phyloP scores from a whole-genome alignment of 768 basidiomycete genomes.

The Harrya chromipes region DNA sequence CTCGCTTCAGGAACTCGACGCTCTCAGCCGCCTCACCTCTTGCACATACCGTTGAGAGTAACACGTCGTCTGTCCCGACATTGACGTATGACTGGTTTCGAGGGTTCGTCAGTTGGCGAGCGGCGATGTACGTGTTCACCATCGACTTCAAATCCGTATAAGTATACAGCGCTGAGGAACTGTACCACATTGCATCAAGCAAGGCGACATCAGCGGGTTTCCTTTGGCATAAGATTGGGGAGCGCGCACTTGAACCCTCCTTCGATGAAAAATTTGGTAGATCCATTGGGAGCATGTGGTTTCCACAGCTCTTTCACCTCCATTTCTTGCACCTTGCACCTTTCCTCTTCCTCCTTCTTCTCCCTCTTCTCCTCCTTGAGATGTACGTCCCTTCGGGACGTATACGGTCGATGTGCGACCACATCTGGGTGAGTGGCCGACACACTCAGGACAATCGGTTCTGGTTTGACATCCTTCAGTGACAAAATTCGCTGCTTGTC shows the following conservation, averaged over 20 bases:
- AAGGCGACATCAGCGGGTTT: neutral
- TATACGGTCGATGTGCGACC: conserved; percentile 45
- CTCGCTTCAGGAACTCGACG: conserved; percentile 61
- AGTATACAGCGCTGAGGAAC: conserved; percentile 53
- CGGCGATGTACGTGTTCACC: conserved; percentile 60
- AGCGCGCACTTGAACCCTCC: conserved; percentile 58
- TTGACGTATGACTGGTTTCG: conserved; percentile 69
- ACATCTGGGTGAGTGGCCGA: conserved; percentile 58
- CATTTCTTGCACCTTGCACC: conserved; percentile 46
- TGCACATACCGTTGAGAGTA: conserved; percentile 36
- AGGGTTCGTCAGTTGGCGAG: conserved; percentile 60
- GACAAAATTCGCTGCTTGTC: conserved; percentile 75
- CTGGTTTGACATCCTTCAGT: conserved; percentile 57
- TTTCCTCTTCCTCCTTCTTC: conserved; percentile 49
- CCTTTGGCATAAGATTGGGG: neutral
- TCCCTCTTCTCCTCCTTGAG: conserved; percentile 58
- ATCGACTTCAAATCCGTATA: conserved; percentile 52
- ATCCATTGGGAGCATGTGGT: conserved; percentile 49
- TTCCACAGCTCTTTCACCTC: conserved; percentile 73
- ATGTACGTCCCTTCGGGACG: conserved; percentile 67
- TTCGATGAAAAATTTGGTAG: conserved; percentile 58
- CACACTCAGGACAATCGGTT: conserved; percentile 55
- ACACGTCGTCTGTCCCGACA: conserved; percentile 45
- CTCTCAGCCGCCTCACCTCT: conserved; percentile 31
- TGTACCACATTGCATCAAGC: conserved; percentile 24